Evolutionary conservation across 768 basidiomycete genomes (phyloP).

Genomic region (Mycena polygramma): DNA sequence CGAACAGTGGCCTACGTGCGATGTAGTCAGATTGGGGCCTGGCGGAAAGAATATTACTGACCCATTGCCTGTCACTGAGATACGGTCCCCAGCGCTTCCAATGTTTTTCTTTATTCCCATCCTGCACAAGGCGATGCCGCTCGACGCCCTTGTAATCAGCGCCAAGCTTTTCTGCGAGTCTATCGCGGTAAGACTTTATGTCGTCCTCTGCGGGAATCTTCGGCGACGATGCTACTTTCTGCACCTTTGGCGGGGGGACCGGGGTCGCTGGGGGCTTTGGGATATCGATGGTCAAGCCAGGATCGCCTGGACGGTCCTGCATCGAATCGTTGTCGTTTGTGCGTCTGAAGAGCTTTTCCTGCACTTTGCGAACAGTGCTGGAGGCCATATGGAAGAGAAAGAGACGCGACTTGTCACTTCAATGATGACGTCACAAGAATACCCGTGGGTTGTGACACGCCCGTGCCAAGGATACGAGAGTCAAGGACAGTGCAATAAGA

Average conservation of each 20-base stretch:
- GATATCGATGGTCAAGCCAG: conserved; percentile 76
- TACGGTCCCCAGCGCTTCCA: conserved; percentile 99
- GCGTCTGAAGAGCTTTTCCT: conserved; percentile 78
- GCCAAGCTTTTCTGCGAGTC: conserved; percentile 75
- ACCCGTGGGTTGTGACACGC: no score
- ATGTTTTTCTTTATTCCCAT: conserved; percentile 82
- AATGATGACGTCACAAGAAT: neutral
- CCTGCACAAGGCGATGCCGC: conserved; percentile 87
- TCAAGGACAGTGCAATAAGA: neutral
- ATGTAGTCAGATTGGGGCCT: conserved; percentile 15
- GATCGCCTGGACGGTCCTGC: conserved; percentile 30
- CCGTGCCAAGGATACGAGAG: neutral
- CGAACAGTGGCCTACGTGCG: conserved; percentile 91
- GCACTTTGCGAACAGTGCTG: conserved; percentile 70
- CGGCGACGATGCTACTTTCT: conserved; percentile 55
- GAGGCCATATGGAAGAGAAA: conserved; percentile 50
- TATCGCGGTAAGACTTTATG: conserved; percentile 67
- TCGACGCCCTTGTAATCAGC: conserved; percentile 85
- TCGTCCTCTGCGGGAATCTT: conserved; percentile 44
- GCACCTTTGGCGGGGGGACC: conserved; percentile 61
- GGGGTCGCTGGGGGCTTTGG: conserved; percentile 63
- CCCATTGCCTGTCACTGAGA: conserved; percentile 98
- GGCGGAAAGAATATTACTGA: conserved; percentile 51
- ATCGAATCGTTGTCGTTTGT: conserved; percentile 18
- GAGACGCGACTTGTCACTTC: conserved; percentile 24